Base-by-base conservation (phyloP, 176 grass and related monocot species). In the Aegilops sharonensis region DNA sequence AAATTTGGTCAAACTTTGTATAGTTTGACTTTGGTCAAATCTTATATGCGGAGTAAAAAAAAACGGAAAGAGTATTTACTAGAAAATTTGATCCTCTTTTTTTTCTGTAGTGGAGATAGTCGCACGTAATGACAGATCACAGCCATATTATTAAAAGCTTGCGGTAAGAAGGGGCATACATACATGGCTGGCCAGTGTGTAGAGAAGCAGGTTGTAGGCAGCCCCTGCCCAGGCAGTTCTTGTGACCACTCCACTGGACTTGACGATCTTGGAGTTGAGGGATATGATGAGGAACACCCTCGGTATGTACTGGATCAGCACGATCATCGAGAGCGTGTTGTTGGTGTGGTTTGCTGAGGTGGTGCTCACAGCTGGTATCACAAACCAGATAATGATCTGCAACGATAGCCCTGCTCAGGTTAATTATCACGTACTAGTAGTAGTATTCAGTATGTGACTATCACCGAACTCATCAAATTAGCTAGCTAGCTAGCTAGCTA, bases 181-280 rank as follows among this genome's bases (percentile, higher is more conserved):
- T 89, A 95, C 96, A 85, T 98, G 96, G 15, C 96, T 98, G 48
- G 96, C 96, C 40, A 98, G 73, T 21, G 92, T 98, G 91, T 98
- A 98, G 20, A 95, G 93, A 34, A 98, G 88, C 10, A 98, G 84
- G 79, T 98, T 98, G 82, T 98, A 98, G 10, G 91, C 96, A 13
- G 93, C 96, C 15, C 96, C 96, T 40, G 89, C 87, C 91, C 93
- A 92, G 3, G 96, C 96, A 17, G 96, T 98, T 81, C 82, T 95
- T 39, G 93, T 88, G 69, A 98, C 89, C 9, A 95, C 91, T 79
- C 96, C 96, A 43, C 88, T 94, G 3, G 93, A 79, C 81, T 98
- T 98, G 8, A 98, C 90, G 36, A 95, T 98, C 85, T 91, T 93
- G 45, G 85, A 86, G 85, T 95, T 94, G 69, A 98, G 75, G 34